Conservation (phyloP, 2,329 filamentous ascomycete genomes). For the Calonectria hawksworthii region DNA sequence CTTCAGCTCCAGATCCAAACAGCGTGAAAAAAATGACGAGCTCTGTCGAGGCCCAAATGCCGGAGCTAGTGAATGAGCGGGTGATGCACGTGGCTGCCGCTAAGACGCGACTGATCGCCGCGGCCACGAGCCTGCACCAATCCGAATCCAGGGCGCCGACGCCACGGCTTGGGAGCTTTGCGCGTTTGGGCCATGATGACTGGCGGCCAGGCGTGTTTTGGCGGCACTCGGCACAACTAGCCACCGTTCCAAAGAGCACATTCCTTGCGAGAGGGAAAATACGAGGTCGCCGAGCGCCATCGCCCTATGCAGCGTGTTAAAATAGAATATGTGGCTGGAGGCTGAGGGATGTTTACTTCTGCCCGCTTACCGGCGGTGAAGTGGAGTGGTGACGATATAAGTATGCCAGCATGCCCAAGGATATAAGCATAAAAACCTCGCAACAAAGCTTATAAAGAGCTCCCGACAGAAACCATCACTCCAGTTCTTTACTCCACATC, state of each 20-base stretch:
- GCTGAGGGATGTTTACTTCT: neutral
- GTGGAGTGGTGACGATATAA: conserved; percentile 2
- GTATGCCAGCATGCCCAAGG: neutral
- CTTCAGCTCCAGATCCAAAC: neutral
- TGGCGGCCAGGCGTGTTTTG: neutral
- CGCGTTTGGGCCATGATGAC: neutral
- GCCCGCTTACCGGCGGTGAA: conserved; percentile 2
- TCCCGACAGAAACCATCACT: neutral
- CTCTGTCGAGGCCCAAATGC: neutral
- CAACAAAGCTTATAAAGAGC: neutral
- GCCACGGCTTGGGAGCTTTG: neutral
- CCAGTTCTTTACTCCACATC: neutral
- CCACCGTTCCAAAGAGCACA: neutral
- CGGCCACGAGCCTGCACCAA: neutral
- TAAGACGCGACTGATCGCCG: neutral
- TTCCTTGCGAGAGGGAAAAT: neutral
- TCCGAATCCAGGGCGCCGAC: neutral
- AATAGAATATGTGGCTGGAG: conserved; percentile 18
- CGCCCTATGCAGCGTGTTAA: neutral
- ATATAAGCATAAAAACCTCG: neutral
- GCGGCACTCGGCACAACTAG: conserved; percentile 26
- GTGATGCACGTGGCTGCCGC: neutral
- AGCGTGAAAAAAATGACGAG: neutral
- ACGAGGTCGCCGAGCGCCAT: conserved; percentile 1
- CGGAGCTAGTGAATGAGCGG: neutral